Percentiles rank a stretch among this genome's conserved stretches.
Evolutionary conservation across 2,329 filamentous ascomycete genomes (phyloP).

Genomic region (Sporothrix pseudoabietina): DNA sequence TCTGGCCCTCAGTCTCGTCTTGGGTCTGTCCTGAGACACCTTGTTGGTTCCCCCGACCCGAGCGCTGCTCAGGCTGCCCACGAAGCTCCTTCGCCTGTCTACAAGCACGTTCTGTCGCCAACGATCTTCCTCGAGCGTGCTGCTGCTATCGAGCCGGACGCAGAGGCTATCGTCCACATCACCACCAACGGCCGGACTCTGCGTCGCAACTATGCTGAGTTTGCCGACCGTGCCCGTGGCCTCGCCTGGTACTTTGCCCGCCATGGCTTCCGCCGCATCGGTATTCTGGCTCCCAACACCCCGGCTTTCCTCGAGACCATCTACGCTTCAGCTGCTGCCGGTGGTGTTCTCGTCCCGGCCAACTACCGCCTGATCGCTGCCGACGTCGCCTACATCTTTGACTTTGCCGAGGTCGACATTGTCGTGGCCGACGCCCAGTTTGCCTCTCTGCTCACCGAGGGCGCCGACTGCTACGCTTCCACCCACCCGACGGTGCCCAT

Average conservation of each 20-base stretch:
- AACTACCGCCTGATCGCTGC: constrained; percentile 72
- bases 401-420: constrained; percentile 80
- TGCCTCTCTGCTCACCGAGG: constrained; percentile 58
- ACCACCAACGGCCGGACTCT: constrained; percentile 75
- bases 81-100: constrained; percentile 37
- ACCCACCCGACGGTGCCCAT: constrained; percentile 66
- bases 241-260: constrained; percentile 85
- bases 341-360: constrained; percentile 71
- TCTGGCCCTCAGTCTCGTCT: constrained; percentile 65
- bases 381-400: constrained; percentile 89
- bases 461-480: constrained; percentile 59
- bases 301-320: constrained; percentile 91
- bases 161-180: constrained; percentile 80
- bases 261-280: constrained; percentile 73
- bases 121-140: constrained; percentile 82
- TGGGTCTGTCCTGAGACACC: constrained; percentile 57
- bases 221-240: constrained; percentile 82
- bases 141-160: constrained; percentile 83
- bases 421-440: constrained; percentile 89
- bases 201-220: constrained; percentile 75
- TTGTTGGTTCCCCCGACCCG: constrained; percentile 40
- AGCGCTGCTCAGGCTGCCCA: constrained; percentile 40
- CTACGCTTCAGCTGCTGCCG: constrained; percentile 82
- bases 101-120: constrained; percentile 79
- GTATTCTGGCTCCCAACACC: constrained; percentile 88